These are phyloP conservation scores for Pseudogymnoascus sp. DNA, from an alignment of 2,329 filamentous ascomycete genomes.

Conservation along the genomic window DNA sequence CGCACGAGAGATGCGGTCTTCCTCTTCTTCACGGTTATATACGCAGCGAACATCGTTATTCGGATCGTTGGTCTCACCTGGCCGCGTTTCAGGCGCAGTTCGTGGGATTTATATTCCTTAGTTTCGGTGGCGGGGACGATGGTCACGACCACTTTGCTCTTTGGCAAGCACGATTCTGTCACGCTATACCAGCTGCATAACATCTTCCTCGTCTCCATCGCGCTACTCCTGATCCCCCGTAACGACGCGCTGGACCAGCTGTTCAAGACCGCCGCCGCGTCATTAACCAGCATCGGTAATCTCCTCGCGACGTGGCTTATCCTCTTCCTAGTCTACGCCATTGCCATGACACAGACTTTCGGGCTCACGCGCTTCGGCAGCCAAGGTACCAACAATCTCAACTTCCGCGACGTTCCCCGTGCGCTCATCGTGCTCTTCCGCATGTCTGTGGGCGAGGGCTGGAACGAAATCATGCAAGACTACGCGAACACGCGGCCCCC, in stretches of 20 bases:
- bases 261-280: conserved; percentile 96
- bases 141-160: conserved; percentile 68
- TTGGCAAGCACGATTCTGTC: conserved; percentile 49
- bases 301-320: conserved; percentile 95
- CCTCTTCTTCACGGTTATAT: conserved; percentile 71
- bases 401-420: conserved; percentile 90
- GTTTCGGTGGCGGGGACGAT: conserved; percentile 73
- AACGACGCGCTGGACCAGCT: conserved; percentile 97
- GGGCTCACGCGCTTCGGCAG: conserved; percentile 81
- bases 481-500: conserved; percentile 74
- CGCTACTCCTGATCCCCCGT: conserved; percentile 83
- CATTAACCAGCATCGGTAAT: conserved; percentile 82
- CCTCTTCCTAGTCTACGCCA: conserved; percentile 91
- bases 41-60: conserved; percentile 73
- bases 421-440: conserved; percentile 88
- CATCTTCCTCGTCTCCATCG: conserved; percentile 82
- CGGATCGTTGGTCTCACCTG: conserved; percentile 84
- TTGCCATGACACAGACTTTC: conserved; percentile 92
- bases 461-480: conserved; percentile 97
- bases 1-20: conserved; percentile 66
- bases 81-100: conserved; percentile 83
- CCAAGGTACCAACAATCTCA: conserved; percentile 68
- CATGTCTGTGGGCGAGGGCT: conserved; percentile 89
- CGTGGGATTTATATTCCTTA: conserved; percentile 90
- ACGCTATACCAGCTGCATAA: conserved; percentile 80